These are phyloP conservation scores for Bjerkandera adusta DNA, from an alignment of 1,284 basidiomycete genomes.

Conservation along the genomic window DNA sequence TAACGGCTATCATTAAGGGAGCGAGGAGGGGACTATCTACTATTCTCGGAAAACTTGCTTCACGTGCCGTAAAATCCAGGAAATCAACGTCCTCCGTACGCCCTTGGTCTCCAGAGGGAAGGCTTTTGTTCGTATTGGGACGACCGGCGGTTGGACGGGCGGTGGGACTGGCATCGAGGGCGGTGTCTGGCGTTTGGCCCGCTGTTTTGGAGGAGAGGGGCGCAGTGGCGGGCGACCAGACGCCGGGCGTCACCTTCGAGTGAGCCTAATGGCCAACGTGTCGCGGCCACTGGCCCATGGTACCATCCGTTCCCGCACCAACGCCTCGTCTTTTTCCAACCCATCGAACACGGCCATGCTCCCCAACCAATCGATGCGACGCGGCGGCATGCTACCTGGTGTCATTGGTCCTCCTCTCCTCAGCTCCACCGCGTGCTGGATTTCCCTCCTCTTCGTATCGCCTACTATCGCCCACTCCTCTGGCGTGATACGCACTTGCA, in stretches of 20 bases:
- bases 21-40: no score
- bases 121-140: no score
- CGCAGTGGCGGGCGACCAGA: no score
- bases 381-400: constrained; percentile 33
- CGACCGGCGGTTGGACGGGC: no score
- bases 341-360: constrained; percentile 54
- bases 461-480: constrained; percentile 60
- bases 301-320: constrained; percentile 43
- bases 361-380: constrained; percentile 59
- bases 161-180: no score
- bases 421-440: constrained; percentile 36
- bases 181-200: no score
- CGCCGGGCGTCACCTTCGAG: not conserved
- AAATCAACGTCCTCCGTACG: no score
- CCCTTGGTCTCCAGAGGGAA: no score
- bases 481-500: constrained; percentile 51
- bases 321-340: constrained; percentile 53
- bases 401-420: constrained; percentile 22
- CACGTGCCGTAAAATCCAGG: no score
- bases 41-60: no score
- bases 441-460: constrained; percentile 30
- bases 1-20: no score
- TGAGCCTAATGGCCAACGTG: constrained; percentile 33
- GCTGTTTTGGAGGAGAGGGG: no score
- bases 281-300: constrained; percentile 39